A percentile compares a stretch with the other conserved stretches of the same genome.
Conservation (phyloP, 441 rosid species). For the Gossypium trilobum region DNA sequence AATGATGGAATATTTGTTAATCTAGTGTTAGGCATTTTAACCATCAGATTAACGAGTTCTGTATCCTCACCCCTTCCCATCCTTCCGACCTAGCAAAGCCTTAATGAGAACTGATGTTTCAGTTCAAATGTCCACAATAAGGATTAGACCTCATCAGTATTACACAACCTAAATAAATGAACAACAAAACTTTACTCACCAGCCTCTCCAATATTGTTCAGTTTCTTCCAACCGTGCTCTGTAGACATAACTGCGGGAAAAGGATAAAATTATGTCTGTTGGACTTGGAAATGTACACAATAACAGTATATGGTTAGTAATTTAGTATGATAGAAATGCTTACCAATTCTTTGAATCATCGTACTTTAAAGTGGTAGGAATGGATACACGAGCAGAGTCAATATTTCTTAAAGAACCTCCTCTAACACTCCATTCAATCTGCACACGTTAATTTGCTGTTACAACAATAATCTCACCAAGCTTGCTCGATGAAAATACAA, state of each 20-base stretch:
- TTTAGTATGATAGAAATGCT: conserved; percentile 18
- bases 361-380: conserved; percentile 65
- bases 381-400: conserved; percentile 84
- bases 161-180: not conserved
- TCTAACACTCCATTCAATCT: conserved; percentile 87
- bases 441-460: conserved; percentile 15
- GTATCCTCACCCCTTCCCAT: not conserved
- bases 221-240: conserved; percentile 67
- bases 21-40: not conserved
- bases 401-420: conserved; percentile 81
- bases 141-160: not conserved
- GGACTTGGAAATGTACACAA: conserved; percentile 7
- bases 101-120: not conserved
- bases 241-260: conserved; percentile 53
- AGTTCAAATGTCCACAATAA: not conserved
- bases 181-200: conserved; percentile 34
- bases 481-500: not conserved
- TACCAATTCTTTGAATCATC: conserved; percentile 81
- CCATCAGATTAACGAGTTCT: not conserved
- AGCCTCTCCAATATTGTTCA: conserved; percentile 92
- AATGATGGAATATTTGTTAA: not conserved
- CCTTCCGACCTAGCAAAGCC: conserved; percentile 2
- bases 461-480: conserved; percentile 8
- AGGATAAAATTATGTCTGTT: conserved; percentile 11
- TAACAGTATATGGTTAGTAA: not conserved